Base-by-base conservation (phyloP, 352 stramenopile genomes). In the Phytophthora litchii region DNA sequence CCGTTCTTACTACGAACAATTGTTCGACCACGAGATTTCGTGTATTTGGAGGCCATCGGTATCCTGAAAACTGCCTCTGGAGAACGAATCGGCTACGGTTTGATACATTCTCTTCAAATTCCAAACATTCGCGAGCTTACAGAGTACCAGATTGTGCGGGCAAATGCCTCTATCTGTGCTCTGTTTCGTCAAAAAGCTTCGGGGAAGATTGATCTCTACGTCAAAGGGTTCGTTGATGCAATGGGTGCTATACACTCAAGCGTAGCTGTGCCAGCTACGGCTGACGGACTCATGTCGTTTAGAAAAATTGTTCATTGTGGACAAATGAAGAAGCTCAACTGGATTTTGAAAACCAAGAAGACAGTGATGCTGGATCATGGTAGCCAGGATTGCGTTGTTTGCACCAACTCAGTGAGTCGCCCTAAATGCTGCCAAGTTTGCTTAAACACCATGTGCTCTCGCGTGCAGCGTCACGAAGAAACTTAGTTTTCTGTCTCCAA, bases 21-120 rank as follows among this genome's bases (percentile, higher is more conserved):
- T 8, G 67, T 78, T 50, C 72, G 72, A 50, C 68, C 68, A 20
- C 74, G 72, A 43, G 74, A 85, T 50, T 73, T 78, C 38, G 64
- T 84, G 21, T 83, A 74, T 35, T 47, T 87, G 34, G 74, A 87
- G 40, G 64, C 69, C 19, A 76, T 60, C 20, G 72, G 76, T 0
- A 62, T 76, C 21, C 20, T 63, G 1, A 65, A 70, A 1, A 48
- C 53, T 10, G 37, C 52, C 0, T 66, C 59, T 1, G 70, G 60
- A 4, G 71, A 83, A 11, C 51, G 58, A 19, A 66, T 83, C 35
- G 73, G 74, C 43, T 86, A 67, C 60, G 69, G 78, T 35, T 58
- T 86, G 16, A 51, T 83, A 16, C 71, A 86, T 53, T 82, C 68
- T 42, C 61, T 86, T 11, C 62, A 74, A n/a, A 82, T 82, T 29